A percentile compares a stretch with the other conserved stretches of the same genome.
Evolutionary conservation across 2,329 filamentous ascomycete species (phyloP).

Genomic region (Myriangium duriaei): DNA sequence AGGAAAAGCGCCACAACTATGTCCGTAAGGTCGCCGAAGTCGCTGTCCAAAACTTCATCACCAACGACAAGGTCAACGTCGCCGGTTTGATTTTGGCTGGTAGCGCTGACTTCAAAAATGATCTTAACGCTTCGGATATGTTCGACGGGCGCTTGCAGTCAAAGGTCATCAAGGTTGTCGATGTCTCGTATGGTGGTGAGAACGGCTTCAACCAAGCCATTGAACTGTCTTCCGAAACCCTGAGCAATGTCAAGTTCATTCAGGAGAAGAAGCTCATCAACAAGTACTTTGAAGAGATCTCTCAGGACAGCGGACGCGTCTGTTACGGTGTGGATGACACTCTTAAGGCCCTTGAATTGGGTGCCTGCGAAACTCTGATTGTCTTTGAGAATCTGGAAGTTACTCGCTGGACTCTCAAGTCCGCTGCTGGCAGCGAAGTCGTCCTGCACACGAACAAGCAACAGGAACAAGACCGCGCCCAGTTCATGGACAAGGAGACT

Average conservation of each 20-base stretch:
- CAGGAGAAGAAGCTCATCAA: conserved; percentile 99
- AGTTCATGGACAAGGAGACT: conserved; percentile 91
- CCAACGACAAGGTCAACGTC: conserved; percentile 95
- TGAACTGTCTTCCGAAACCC: conserved; percentile 83
- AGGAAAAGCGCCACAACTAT: conserved; percentile 99
- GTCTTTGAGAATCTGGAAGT: conserved; percentile 97
- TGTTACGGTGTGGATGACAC: conserved; percentile 99
- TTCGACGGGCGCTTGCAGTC: conserved; percentile 82
- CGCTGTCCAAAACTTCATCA: conserved; percentile 98
- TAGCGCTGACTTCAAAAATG: conserved; percentile 99
- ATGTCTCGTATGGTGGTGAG: conserved; percentile 97
- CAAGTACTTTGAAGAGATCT: conserved; percentile 98
- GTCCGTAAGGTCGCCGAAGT: conserved; percentile 96
- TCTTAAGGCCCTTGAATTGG: conserved; percentile 87
- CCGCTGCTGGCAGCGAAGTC: conserved; percentile 56
- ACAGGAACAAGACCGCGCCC: conserved; percentile 64
- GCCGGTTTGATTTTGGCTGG: conserved; percentile 89
- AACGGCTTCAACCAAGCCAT: conserved; percentile 99
- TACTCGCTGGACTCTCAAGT: conserved; percentile 81
- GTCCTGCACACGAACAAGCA: conserved; percentile 80
- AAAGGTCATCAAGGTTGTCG: conserved; percentile 99
- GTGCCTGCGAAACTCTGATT: conserved; percentile 86
- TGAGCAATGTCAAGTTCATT: conserved; percentile 99
- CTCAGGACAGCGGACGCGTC: conserved; percentile 88
- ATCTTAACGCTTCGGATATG: conserved; percentile 92